A percentile compares a stretch with the other conserved stretches of the same genome.
Evolutionary conservation across 805 yeast genomes (phyloP).

Genomic region (Tetrapisispora iriomotensis): DNA sequence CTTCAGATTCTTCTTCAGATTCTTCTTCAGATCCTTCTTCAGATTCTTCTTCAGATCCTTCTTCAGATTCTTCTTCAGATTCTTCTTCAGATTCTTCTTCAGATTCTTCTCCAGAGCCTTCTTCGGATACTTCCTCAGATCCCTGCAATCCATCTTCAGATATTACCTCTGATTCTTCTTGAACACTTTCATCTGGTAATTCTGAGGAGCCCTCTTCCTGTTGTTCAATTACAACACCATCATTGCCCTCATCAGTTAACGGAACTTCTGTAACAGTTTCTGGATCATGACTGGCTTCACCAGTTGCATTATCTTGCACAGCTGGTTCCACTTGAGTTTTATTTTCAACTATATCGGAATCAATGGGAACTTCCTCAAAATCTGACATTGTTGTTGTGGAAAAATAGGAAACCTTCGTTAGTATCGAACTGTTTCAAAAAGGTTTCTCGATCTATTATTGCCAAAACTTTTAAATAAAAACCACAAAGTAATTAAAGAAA

Average conservation of each 20-base stretch:
- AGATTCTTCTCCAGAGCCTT: conserved; percentile 11
- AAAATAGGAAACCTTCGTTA: no score
- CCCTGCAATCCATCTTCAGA: conserved; percentile 11
- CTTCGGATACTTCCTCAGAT: conserved; percentile 20
- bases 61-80: conserved; percentile 9
- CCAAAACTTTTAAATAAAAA: no score
- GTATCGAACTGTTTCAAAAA: no score
- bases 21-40: conserved; percentile 14
- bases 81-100: conserved; percentile 4
- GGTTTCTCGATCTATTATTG: no score
- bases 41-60: conserved; percentile 11
- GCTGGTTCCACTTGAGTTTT: no score
- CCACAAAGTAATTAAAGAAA: no score
- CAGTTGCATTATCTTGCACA: no score
- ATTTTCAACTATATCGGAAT: no score
- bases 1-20: conserved; percentile 3
- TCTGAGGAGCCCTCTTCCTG: conserved; percentile 5
- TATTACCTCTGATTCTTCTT: conserved; percentile 5
- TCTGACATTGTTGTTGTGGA: no score
- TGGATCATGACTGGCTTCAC: conserved; percentile 7
- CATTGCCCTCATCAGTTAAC: background rate
- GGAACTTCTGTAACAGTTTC: background rate
- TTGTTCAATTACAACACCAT: conserved; percentile 2
- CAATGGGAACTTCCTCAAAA: conserved; percentile 4
- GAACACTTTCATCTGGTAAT: conserved; percentile 9